Base-by-base conservation (phyloP, 2,329 filamentous ascomycete genomes). In the Fusarium chuoi region DNA sequence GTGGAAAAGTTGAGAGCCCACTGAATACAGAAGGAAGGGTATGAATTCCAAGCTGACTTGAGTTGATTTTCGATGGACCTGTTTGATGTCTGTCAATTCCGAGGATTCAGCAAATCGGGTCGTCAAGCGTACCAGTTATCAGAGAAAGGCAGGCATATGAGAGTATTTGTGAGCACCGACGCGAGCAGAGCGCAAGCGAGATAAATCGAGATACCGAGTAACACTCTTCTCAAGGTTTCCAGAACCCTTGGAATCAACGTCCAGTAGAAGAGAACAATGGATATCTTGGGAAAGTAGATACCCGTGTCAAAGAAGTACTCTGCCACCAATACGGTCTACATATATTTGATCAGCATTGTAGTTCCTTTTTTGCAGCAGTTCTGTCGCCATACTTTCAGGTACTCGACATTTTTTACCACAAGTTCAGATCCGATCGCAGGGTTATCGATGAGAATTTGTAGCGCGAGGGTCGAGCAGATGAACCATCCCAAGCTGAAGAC, bases 1-100 rank as follows among this genome's bases (percentile, higher is more conserved):
- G 65, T 68, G 4, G 65, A 68, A 24, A 61, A 68, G n/a, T 68
- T 68, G 1, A 68, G 42, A 20, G 36, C 49, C 65, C 65, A 68
- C 17, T 68, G 65, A 6, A 68, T 38, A 3, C 59, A 52, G 15
- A 68, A 68, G 5, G 56, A 39, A n/a, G 64, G 36, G 5, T 68
- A 68, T 1, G 65, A 68, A 28, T 68, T 68, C 65, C 65, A 68
- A 18, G 56, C 26, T 7, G 65, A 68, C 9, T 55, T 54, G 2
- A 63, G 35, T 22, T 68, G 65, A 7, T 68, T 68, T 12, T 67
- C 42, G 22, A 68, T 63, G 14, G 65, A 68, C 65, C 65, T 68
- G 6, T 5, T 12, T 68, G 2, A 4, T 3, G 22, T 18, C 12
- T 3, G 38, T 56, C 28, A 56, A 9, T 15, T 41, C 26, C 1